phyloP scores from a whole-genome alignment of 2,329 filamentous ascomycete genomes.

The Trichophyton rubrum region DNA sequence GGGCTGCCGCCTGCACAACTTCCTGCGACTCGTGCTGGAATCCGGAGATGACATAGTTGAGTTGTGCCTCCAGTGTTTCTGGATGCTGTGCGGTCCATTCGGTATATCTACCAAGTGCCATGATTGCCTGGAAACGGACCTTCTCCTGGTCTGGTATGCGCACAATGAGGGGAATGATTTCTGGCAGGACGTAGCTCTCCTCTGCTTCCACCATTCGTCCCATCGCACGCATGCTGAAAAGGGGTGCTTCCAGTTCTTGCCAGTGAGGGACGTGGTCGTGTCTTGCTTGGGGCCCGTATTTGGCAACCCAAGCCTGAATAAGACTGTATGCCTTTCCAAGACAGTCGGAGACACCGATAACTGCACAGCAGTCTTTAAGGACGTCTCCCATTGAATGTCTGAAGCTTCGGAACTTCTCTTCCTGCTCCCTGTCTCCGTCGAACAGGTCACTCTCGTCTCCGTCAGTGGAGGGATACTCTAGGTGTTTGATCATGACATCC shows the following conservation, averaged over 20 bases:
- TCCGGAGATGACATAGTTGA: conserved; percentile 88
- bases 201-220: conserved; percentile 89
- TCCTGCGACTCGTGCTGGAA: conserved; percentile 84
- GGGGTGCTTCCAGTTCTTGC: conserved; percentile 88
- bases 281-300: conserved; percentile 63
- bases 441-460: conserved; percentile 73
- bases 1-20: conserved; percentile 77
- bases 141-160: conserved; percentile 95
- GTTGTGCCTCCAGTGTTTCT: conserved; percentile 80
- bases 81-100: conserved; percentile 95
- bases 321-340: conserved; percentile 74
- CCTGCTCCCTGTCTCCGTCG: conserved; percentile 85
- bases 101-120: conserved; percentile 92
- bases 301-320: conserved; percentile 79
- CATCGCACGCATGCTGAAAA: conserved; percentile 93
- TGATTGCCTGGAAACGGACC: conserved; percentile 94
- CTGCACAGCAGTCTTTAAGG: conserved; percentile 90
- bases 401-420: conserved; percentile 95
- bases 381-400: conserved; percentile 96
- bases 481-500: conserved; percentile 80
- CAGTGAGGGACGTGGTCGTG: conserved; percentile 73
- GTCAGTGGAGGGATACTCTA: conserved; percentile 74
- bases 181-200: conserved; percentile 74
- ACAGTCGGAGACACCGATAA: conserved; percentile 86
- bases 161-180: conserved; percentile 84